Conservation (phyloP, 1,284 basidiomycete species). For the Moesziomyces globuligerus region DNA sequence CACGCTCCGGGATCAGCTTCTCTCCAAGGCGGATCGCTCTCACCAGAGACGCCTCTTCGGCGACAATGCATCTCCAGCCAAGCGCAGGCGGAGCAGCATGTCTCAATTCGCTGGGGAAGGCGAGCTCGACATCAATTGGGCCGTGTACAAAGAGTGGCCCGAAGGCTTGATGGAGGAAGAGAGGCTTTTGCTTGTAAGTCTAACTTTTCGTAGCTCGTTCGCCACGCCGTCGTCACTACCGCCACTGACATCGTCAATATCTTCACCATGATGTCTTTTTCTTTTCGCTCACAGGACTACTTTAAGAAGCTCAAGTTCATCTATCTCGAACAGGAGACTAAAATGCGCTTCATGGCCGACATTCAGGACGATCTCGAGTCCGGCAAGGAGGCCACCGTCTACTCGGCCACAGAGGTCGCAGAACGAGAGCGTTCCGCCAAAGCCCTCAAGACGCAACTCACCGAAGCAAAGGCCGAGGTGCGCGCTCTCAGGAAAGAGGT, state of each 20-base stretch:
- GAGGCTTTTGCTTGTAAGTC: slow-evolving; percentile 38
- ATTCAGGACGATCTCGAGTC: slow-evolving; percentile 60
- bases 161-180: slow-evolving; percentile 57
- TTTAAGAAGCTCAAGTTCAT: slow-evolving; percentile 65
- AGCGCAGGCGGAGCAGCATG: slow-evolving; percentile 48
- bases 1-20: slow-evolving; percentile 43
- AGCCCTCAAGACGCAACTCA: slow-evolving; percentile 58
- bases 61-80: slow-evolving; percentile 37
- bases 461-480: slow-evolving; percentile 55
- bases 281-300: slow-evolving; percentile 38
- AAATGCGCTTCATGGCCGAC: slow-evolving; percentile 61
- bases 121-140: slow-evolving; percentile 59
- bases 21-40: slow-evolving; percentile 44
- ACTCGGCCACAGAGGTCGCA: slow-evolving; percentile 55
- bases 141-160: slow-evolving; percentile 57
- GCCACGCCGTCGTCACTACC: too few species aligned
- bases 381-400: slow-evolving; percentile 59
- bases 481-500: slow-evolving; percentile 49
- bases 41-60: slow-evolving; percentile 35
- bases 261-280: too few species aligned
- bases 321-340: slow-evolving; percentile 63
- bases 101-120: slow-evolving; percentile 40
- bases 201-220: too few species aligned
- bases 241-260: too few species aligned
- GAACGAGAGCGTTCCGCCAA: slow-evolving; percentile 53